A percentile compares a stretch with the other conserved stretches of the same genome.
phyloP scores from a whole-genome alignment of 805 yeast species.

The Metschnikowia rubicola region DNA sequence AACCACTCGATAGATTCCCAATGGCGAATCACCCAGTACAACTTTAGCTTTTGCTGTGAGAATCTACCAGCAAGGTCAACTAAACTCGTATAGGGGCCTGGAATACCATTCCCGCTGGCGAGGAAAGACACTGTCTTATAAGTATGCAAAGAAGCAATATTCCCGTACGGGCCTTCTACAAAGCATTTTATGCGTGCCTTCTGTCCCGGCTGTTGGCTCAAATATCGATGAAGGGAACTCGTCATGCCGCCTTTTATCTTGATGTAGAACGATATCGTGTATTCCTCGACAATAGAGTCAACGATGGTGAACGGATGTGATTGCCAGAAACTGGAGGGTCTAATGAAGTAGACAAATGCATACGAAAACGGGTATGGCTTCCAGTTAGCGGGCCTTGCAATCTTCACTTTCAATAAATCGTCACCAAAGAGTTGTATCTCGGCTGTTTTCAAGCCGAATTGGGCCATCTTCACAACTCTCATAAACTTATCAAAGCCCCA shows the following conservation, averaged over 20 bases:
- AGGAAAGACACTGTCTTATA: slow-evolving; percentile 47
- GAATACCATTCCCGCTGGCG: slow-evolving; percentile 65
- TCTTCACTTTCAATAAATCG: slow-evolving; percentile 45
- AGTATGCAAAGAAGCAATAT: slow-evolving; percentile 42
- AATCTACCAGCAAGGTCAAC: slow-evolving; percentile 18
- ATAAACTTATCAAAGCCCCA: slow-evolving; percentile 42
- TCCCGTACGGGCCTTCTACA: slow-evolving; percentile 63
- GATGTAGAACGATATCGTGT: slow-evolving; percentile 41
- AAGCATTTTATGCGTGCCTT: slow-evolving; percentile 38
- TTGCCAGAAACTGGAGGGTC: slow-evolving; percentile 56
- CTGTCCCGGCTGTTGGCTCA: slow-evolving; percentile 26
- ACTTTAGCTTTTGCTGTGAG: slow-evolving; percentile 7
- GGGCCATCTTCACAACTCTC: slow-evolving; percentile 29
- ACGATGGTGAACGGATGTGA: slow-evolving; percentile 69
- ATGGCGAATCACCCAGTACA: slow-evolving; percentile 38
- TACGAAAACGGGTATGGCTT: slow-evolving; percentile 52
- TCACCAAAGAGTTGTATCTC: slow-evolving; percentile 36
- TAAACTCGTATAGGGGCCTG: slow-evolving; percentile 50
- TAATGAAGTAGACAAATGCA: slow-evolving; percentile 55
- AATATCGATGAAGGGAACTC: slow-evolving; percentile 29
- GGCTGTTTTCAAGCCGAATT: slow-evolving; percentile 37
- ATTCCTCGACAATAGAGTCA: slow-evolving; percentile 37
- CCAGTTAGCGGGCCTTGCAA: slow-evolving; percentile 49
- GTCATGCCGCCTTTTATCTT: slow-evolving; percentile 60
- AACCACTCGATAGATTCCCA: slow-evolving; percentile 38